These are phyloP conservation scores for Acidiella bohemica DNA, from an alignment of 495 filamentous ascomycete genomes.

Conservation along the genomic window DNA sequence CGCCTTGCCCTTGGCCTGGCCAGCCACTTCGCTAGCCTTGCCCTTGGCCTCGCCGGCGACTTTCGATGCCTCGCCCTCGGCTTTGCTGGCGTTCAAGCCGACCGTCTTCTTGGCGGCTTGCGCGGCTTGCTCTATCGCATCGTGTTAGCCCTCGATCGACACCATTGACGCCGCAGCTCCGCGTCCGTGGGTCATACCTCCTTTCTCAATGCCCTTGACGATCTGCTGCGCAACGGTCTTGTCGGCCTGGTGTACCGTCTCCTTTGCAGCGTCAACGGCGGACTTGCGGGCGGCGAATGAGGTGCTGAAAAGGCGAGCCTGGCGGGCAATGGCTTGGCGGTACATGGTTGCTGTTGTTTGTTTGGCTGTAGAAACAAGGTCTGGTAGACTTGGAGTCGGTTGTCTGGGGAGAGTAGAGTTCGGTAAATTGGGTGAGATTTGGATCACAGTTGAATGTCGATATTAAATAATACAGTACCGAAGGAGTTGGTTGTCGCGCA, in stretches of 20 bases:
- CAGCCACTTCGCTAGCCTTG: constrained; percentile 25
- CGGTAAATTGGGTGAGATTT: too few species aligned
- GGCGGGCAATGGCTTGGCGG: constrained; percentile 23
- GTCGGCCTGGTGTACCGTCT: constrained; percentile 44
- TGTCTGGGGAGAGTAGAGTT: too few species aligned
- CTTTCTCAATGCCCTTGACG: constrained; percentile 49
- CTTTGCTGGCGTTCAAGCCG: constrained; percentile 26
- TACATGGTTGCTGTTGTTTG: too few species aligned
- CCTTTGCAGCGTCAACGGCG: constrained; percentile 39
- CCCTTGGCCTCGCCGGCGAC: constrained; percentile 24
- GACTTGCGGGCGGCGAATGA: constrained; percentile 21
- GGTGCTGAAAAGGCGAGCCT: constrained; percentile 30
- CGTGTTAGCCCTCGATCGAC: too few species aligned
- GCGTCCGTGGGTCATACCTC: constrained; percentile 21
- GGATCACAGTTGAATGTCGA: too few species aligned
- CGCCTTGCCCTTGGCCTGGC: constrained; percentile 35
- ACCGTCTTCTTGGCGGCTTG: constrained; percentile 29
- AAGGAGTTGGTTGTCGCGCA: too few species aligned
- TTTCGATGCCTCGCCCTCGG: constrained; percentile 31
- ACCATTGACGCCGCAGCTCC: constrained; percentile 18
- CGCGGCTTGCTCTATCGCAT: constrained; percentile 34
- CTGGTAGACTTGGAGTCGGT: too few species aligned
- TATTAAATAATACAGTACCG: too few species aligned
- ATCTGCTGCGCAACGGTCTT: constrained; percentile 39
- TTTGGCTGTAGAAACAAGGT: too few species aligned